Evolutionary conservation across 176 grass and related monocot species (phyloP).

Genomic region (Tillandsia fasciculata): DNA sequence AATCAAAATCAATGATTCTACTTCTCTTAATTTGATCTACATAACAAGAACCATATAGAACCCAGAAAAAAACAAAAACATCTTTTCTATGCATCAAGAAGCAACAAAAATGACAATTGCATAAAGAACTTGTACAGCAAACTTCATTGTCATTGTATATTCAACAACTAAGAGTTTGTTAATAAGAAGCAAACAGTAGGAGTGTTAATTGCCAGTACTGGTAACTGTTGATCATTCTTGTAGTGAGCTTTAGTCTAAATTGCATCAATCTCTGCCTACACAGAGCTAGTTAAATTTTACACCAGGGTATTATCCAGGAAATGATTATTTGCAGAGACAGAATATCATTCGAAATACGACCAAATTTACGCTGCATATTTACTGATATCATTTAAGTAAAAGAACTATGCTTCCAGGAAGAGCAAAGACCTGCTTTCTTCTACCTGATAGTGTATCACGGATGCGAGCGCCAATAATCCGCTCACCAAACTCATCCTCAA

Average conservation of each 20-base stretch:
- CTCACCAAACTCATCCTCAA: slow-evolving; percentile 66
- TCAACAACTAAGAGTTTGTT: not conserved
- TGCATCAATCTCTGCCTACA: not conserved
- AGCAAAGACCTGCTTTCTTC: slow-evolving; percentile 41
- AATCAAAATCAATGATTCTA: too few relatives aligned
- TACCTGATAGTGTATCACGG: slow-evolving; percentile 80
- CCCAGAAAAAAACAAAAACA: too few relatives aligned
- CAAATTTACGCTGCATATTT: not conserved
- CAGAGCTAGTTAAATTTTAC: not conserved
- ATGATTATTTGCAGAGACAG: not conserved
- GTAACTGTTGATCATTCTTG: not conserved
- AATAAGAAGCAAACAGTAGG: not conserved
- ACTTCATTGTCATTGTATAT: not conserved
- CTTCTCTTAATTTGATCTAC: too few relatives aligned
- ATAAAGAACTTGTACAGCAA: not conserved
- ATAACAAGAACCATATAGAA: too few relatives aligned
- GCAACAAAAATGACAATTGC: too few relatives aligned
- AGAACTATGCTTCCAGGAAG: not conserved
- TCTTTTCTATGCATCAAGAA: too few relatives aligned
- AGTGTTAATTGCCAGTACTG: not conserved
- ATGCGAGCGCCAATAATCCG: slow-evolving; percentile 68
- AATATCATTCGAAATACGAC: not conserved
- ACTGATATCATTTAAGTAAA: not conserved
- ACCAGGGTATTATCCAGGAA: not conserved
- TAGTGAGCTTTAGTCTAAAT: slow-evolving; percentile 1